phyloP scores from a whole-genome alignment of 1,284 basidiomycete genomes.

The Sporisorium graminicola region DNA sequence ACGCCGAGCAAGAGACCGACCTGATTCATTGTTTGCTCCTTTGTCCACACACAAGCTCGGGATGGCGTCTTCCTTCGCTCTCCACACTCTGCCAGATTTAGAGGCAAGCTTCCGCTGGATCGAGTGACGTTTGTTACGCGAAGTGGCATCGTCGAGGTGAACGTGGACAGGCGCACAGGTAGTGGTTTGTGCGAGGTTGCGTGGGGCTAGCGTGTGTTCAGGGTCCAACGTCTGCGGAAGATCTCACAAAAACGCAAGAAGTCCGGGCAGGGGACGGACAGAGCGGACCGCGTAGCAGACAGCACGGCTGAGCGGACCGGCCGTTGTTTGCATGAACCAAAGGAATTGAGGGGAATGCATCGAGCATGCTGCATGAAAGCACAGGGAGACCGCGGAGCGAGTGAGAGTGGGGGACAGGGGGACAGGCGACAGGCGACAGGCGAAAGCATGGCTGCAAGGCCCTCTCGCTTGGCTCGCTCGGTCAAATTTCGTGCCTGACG shows the following conservation, averaged over 20 bases:
- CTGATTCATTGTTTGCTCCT: neutral
- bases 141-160: neutral
- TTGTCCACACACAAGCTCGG: neutral
- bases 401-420: neutral
- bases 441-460: too few relatives aligned
- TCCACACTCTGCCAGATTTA: neutral
- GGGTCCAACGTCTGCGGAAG: constrained; percentile 14
- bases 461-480: neutral
- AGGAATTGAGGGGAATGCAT: neutral
- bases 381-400: neutral
- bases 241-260: constrained; percentile 6
- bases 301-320: constrained; percentile 9
- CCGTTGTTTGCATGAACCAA: neutral
- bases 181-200: neutral
- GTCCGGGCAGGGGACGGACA: neutral
- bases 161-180: constrained; percentile 9
- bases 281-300: neutral
- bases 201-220: constrained; percentile 1
- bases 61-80: constrained; percentile 2
- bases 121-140: neutral
- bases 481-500: neutral
- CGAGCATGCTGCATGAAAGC: neutral
- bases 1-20: constrained; percentile 10
- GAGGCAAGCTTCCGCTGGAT: neutral
- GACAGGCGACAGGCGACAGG: too few relatives aligned